phyloP scores from a whole-genome alignment of 2,329 filamentous ascomycete species.

The Colletotrichum falcatum region DNA sequence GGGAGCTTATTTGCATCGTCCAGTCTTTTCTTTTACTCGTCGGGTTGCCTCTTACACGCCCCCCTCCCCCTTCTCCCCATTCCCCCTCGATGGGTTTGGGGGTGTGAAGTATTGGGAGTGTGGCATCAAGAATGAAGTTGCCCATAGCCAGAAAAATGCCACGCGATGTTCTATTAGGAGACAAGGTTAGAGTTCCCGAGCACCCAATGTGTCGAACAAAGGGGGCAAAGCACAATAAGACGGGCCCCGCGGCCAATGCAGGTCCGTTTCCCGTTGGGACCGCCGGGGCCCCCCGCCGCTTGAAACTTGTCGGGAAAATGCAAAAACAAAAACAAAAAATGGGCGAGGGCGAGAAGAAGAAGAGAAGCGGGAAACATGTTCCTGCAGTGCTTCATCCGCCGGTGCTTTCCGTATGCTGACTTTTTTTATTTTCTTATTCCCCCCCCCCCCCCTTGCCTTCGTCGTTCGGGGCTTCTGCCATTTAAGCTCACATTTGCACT shows the following conservation, averaged over 20 bases:
- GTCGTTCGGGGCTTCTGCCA: neutral
- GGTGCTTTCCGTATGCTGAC: neutral
- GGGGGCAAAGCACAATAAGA: neutral
- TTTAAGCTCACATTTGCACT: neutral
- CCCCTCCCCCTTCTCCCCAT: no score
- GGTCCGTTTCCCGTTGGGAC: neutral
- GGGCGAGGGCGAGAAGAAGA: no score
- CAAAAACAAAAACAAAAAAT: neutral
- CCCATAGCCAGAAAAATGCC: no score
- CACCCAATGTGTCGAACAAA: neutral
- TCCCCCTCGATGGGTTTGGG: no score
- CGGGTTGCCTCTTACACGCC: neutral
- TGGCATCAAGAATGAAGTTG: neutral
- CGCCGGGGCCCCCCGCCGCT: neutral
- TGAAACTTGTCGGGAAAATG: conserved; percentile 12
- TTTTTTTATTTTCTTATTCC: no score
- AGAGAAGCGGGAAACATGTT: neutral
- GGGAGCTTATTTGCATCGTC: conserved; percentile 18
- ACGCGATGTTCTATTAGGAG: no score
- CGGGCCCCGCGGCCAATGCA: neutral
- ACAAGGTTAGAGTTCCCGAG: conserved; percentile 16
- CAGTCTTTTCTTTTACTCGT: neutral
- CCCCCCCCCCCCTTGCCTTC: no score
- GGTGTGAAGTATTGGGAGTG: neutral
- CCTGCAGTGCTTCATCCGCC: neutral